Percentiles rank a stretch among this genome's conserved stretches.
Conservation (phyloP, 371 early-diverging fungal species). For the Mortierella sp. region DNA sequence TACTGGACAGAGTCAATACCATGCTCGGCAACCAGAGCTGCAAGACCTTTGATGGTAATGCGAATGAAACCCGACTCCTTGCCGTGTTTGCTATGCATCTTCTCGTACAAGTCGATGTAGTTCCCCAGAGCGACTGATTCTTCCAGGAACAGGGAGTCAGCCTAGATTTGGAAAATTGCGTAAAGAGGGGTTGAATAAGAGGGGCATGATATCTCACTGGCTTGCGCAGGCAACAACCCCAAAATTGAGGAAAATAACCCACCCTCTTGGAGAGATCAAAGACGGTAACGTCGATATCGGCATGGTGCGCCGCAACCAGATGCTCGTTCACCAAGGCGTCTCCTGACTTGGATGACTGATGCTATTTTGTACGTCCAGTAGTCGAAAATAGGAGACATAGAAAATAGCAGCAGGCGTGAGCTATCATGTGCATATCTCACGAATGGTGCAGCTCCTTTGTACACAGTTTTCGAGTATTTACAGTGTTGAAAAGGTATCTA, state of each 20-base stretch:
- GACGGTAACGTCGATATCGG: constrained; percentile 40
- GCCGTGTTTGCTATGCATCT: constrained; percentile 16
- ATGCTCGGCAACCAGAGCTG: constrained; percentile 42
- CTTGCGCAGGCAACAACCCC: background rate
- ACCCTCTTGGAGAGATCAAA: constrained; percentile 48
- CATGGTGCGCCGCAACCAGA: constrained; percentile 37
- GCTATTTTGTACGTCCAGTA: constrained; percentile 25
- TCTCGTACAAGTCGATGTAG: constrained; percentile 40
- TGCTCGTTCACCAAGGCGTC: constrained; percentile 47
- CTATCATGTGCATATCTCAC: constrained; percentile 7
- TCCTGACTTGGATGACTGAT: constrained; percentile 42
- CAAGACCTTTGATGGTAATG: constrained; percentile 41
- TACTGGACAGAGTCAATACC: constrained; percentile 45
- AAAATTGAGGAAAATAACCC: background rate
- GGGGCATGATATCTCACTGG: too few relatives aligned
- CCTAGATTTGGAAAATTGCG: constrained; percentile 10
- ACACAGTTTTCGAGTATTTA: constrained; percentile 1
- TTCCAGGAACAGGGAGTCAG: constrained; percentile 51
- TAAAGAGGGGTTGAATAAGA: background rate
- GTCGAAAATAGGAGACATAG: background rate
- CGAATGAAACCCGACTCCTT: constrained; percentile 39
- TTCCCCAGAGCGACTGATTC: constrained; percentile 44
- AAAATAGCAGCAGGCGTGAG: constrained; percentile 9
- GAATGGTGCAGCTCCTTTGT: background rate
- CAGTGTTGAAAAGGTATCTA: constrained; percentile 48